These are phyloP conservation scores for Phialocephala sp. DNA, from an alignment of 2,329 filamentous ascomycete genomes.

Conservation along the genomic window DNA sequence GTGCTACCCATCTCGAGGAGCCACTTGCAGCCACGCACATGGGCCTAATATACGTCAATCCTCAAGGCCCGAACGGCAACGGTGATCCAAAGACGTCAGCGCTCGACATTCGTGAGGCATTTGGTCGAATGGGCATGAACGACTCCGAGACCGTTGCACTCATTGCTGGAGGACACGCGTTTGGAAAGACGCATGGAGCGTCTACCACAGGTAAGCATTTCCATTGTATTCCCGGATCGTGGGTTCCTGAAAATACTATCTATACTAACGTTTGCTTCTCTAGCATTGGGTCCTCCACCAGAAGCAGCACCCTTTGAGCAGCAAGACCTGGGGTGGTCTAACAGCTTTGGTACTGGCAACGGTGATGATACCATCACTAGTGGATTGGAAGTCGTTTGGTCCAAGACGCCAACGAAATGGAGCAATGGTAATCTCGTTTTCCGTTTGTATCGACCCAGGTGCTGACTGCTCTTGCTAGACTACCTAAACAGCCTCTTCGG, in stretches of 20 bases:
- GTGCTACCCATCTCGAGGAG: constrained; percentile 47
- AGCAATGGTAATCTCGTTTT: constrained; percentile 46
- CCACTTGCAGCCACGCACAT: constrained; percentile 62
- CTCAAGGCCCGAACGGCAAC: constrained; percentile 62
- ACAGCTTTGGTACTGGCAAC: constrained; percentile 66
- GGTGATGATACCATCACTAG: constrained; percentile 75
- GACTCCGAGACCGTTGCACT: constrained; percentile 66
- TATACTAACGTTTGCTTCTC: constrained; percentile 15
- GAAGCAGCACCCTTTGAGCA: constrained; percentile 66
- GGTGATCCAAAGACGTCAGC: constrained; percentile 61
- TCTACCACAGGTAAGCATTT: constrained; percentile 20
- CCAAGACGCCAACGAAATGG: constrained; percentile 78
- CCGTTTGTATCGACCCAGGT: neutral
- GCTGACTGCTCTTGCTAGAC: constrained; percentile 23
- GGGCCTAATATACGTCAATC: constrained; percentile 68
- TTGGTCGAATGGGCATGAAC: constrained; percentile 67
- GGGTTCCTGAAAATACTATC: neutral
- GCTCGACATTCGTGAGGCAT: constrained; percentile 63
- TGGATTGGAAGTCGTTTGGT: constrained; percentile 82
- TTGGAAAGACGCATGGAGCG: constrained; percentile 67
- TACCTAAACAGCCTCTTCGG: constrained; percentile 65
- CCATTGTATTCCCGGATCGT: neutral
- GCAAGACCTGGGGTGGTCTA: constrained; percentile 77
- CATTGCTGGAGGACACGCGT: constrained; percentile 64
- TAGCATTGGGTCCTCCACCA: constrained; percentile 48